Percentiles rank a stretch among this genome's conserved stretches.
Conservation (phyloP, 108 stramenopile genomes). For the Aureococcus anophagefferens region DNA sequence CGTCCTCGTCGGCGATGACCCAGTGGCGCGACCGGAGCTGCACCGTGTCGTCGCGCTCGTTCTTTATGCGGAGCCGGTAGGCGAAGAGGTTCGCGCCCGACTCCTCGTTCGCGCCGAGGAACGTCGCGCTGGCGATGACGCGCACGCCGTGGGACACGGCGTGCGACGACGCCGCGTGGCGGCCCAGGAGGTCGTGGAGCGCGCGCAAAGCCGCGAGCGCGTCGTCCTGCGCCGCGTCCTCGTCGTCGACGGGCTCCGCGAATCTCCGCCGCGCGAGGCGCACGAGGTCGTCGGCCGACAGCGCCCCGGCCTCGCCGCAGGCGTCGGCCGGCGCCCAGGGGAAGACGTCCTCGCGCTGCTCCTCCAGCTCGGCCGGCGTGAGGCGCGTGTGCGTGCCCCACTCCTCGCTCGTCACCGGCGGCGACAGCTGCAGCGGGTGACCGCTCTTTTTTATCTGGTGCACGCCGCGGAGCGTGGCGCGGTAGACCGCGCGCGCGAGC, state of each 20-base stretch:
- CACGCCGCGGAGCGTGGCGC: background rate
- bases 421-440: no score
- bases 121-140: background rate
- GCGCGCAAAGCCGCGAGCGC: background rate
- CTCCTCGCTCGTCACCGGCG: background rate
- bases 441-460: no score
- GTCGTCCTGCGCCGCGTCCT: background rate
- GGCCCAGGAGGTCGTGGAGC: background rate
- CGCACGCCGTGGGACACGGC: background rate
- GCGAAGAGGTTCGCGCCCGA: background rate
- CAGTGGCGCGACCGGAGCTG: background rate
- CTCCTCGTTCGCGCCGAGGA: background rate
- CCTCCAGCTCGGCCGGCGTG: background rate
- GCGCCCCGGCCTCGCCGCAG: background rate
- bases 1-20: background rate
- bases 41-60: background rate
- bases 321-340: background rate
- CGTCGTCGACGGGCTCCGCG: background rate
- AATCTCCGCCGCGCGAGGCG: background rate
- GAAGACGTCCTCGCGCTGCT: background rate
- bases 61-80: background rate
- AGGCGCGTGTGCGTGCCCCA: background rate
- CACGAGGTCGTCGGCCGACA: background rate
- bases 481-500: background rate
- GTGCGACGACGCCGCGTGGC: background rate